Evolutionary conservation across 192 early-diverging fungal species (phyloP).

Genomic region (Coemansia pectinata): DNA sequence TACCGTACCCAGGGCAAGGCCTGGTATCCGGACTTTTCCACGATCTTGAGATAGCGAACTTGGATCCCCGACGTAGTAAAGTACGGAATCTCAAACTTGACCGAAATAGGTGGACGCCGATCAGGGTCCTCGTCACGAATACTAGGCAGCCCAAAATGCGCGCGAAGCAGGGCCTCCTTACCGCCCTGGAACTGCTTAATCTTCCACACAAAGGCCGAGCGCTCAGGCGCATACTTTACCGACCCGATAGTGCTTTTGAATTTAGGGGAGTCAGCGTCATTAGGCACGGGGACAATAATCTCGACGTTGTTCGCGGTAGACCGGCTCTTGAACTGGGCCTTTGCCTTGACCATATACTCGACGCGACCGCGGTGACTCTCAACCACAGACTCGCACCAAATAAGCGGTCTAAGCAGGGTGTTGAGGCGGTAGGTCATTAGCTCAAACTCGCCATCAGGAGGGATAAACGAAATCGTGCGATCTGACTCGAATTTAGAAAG

Average conservation of each 20-base stretch:
- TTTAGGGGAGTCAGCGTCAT: slow-evolving; percentile 95
- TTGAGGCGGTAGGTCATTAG: slow-evolving; percentile 88
- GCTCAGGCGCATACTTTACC: slow-evolving; percentile 92
- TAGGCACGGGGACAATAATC: slow-evolving; percentile 96
- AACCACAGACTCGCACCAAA: slow-evolving; percentile 81
- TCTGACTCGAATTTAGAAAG: slow-evolving; percentile 84
- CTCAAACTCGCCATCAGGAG: slow-evolving; percentile 90
- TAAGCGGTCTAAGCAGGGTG: slow-evolving; percentile 81
- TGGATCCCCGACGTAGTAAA: slow-evolving; percentile 90
- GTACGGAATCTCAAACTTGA: slow-evolving; percentile 90
- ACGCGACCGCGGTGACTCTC: slow-evolving; percentile 90
- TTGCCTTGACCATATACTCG: slow-evolving; percentile 97
- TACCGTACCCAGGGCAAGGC: slow-evolving; percentile 89
- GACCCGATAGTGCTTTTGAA: slow-evolving; percentile 92
- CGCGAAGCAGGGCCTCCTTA: slow-evolving; percentile 91
- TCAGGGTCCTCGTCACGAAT: slow-evolving; percentile 84
- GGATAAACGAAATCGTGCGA: slow-evolving; percentile 87
- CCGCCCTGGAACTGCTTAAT: slow-evolving; percentile 98
- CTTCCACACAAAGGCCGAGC: slow-evolving; percentile 94
- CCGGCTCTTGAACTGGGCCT: slow-evolving; percentile 95
- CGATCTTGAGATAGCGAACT: slow-evolving; percentile 88
- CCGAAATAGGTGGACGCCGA: slow-evolving; percentile 77
- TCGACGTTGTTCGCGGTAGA: slow-evolving; percentile 98
- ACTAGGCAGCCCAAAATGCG: slow-evolving; percentile 82
- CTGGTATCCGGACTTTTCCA: slow-evolving; percentile 86